phyloP scores from a whole-genome alignment of 192 early-diverging fungal genomes.

The Dimargaris xerosporica region DNA sequence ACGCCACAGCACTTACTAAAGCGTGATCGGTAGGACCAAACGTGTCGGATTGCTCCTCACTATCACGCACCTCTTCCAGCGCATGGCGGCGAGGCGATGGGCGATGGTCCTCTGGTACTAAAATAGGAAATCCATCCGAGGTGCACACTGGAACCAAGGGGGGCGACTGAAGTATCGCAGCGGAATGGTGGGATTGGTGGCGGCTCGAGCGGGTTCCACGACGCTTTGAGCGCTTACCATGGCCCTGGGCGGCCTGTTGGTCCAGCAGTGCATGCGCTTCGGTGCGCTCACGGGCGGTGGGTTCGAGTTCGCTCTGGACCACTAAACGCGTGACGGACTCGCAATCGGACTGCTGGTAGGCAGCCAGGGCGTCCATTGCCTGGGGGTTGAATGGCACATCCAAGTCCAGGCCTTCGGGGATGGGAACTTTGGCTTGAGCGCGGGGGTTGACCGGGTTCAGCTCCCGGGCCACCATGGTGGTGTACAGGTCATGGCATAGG shows the following conservation, averaged over 20 bases:
- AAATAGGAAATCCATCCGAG: slow-evolving; percentile 14
- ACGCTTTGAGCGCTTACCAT: no score
- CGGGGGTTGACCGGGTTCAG: slow-evolving; percentile 81
- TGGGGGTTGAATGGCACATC: slow-evolving; percentile 47
- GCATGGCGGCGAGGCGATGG: neutral
- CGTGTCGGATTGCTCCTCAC: slow-evolving; percentile 19
- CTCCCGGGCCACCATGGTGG: slow-evolving; percentile 61
- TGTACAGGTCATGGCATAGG: slow-evolving; percentile 38
- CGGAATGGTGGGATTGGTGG: no score
- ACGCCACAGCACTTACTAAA: slow-evolving; percentile 6
- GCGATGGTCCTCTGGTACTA: neutral
- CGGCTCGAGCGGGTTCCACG: no score
- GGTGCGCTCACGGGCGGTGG: no score
- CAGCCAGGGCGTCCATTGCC: slow-evolving; percentile 35
- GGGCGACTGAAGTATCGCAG: neutral
- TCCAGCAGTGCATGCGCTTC: no score
- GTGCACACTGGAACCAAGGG: slow-evolving; percentile 20
- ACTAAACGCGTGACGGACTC: slow-evolving; percentile 19
- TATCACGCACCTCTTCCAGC: neutral
- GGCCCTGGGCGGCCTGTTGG: no score
- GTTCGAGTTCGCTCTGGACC: slow-evolving; percentile 11
- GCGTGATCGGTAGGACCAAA: slow-evolving; percentile 29
- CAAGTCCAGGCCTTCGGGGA: slow-evolving; percentile 74
- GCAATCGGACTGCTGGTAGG: slow-evolving; percentile 38
- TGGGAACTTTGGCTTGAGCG: slow-evolving; percentile 78